Conservation (phyloP, 345 rosid species). For the Salix exigua region DNA sequence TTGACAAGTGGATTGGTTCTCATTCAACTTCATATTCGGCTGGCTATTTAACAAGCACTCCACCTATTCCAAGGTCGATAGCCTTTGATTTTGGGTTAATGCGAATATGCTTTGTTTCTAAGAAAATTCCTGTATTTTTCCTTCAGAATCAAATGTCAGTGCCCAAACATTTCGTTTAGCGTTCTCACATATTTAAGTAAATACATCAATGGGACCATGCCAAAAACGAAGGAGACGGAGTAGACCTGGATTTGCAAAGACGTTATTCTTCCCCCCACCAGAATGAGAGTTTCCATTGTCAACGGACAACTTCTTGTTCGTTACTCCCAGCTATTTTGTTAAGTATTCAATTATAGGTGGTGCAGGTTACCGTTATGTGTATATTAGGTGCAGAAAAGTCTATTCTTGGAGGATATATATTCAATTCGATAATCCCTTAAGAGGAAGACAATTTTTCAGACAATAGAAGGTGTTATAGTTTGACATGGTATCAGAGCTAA, state of each 20-base stretch:
- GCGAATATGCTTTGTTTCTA: background rate
- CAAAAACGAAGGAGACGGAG: background rate
- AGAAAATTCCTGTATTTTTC: background rate
- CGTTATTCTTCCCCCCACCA: background rate
- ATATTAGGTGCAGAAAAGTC: too few species aligned
- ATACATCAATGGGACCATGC: background rate
- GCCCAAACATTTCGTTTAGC: background rate
- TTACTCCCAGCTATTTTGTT: too few species aligned
- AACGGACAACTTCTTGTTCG: too few species aligned
- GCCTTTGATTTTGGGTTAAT: background rate
- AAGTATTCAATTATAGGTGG: too few species aligned
- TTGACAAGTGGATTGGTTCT: background rate
- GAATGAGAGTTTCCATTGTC: background rate
- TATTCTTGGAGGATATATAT: too few species aligned
- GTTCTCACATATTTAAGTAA: background rate
- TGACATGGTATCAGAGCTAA: too few species aligned
- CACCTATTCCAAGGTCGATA: background rate
- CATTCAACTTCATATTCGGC: background rate
- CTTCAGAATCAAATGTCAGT: background rate
- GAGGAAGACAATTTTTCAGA: too few species aligned
- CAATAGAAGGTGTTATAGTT: too few species aligned
- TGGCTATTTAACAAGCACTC: background rate
- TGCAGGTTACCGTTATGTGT: too few species aligned
- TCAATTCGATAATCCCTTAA: too few species aligned
- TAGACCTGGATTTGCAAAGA: background rate